phyloP scores from a whole-genome alignment of 495 filamentous ascomycete species.

The Trichocladium uniseriatum region DNA sequence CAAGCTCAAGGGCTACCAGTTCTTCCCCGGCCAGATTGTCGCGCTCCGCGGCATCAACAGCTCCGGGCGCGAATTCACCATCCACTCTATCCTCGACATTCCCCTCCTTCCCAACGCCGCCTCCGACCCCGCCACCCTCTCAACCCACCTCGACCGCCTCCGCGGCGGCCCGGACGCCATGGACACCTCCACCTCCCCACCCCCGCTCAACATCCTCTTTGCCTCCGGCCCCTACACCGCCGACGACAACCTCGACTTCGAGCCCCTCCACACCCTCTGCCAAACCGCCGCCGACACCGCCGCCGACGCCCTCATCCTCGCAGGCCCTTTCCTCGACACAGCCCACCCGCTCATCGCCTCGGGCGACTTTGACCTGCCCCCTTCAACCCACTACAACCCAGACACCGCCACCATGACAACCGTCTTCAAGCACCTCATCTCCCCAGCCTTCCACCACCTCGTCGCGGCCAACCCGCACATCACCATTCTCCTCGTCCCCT shows the following conservation, averaged over 20 bases:
- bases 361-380: constrained; percentile 84
- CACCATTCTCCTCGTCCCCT: constrained; percentile 75
- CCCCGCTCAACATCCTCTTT: constrained; percentile 64
- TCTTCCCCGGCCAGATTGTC: constrained; percentile 93
- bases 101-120: constrained; percentile 63
- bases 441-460: constrained; percentile 55
- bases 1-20: constrained; percentile 58
- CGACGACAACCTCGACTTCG: constrained; percentile 82
- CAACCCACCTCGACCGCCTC: constrained; percentile 56
- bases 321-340: constrained; percentile 81
- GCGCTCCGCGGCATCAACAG: constrained; percentile 80
- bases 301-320: constrained; percentile 71
- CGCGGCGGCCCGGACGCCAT: constrained; percentile 49
- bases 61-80: constrained; percentile 72
- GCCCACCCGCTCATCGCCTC: constrained; percentile 83
- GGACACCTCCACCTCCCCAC: constrained; percentile 43
- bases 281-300: constrained; percentile 60
- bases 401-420: constrained; percentile 71
- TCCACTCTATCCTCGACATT: constrained; percentile 63
- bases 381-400: constrained; percentile 54
- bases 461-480: constrained; percentile 59
- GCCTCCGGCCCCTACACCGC: constrained; percentile 85
- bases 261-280: constrained; percentile 74
- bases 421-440: constrained; percentile 73
- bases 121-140: constrained; percentile 50